Evolutionary conservation across 2,329 filamentous ascomycete species (phyloP).

Genomic region (Ascocoryne sarcoides): DNA sequence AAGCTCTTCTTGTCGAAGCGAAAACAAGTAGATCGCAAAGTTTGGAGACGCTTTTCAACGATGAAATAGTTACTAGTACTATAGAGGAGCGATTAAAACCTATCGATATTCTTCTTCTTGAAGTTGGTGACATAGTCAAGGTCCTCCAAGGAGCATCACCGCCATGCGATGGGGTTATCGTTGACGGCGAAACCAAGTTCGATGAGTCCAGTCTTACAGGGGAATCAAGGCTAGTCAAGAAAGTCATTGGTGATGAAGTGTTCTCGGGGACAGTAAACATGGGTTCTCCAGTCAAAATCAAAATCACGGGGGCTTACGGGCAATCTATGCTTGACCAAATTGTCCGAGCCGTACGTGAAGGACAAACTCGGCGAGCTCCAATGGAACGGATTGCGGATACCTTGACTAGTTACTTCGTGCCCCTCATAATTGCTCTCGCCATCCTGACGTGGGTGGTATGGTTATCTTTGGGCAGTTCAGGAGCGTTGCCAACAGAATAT

Average conservation of each 20-base stretch:
- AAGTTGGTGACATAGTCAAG: slow-evolving; percentile 64
- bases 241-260: slow-evolving; percentile 52
- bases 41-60: not conserved
- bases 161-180: slow-evolving; percentile 68
- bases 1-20: slow-evolving; percentile 58
- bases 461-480: slow-evolving; percentile 54
- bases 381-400: slow-evolving; percentile 67
- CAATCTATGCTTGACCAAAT: slow-evolving; percentile 74
- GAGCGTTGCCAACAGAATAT: slow-evolving; percentile 47
- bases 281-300: slow-evolving; percentile 50
- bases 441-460: slow-evolving; percentile 64
- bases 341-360: slow-evolving; percentile 66
- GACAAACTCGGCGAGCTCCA: slow-evolving; percentile 65
- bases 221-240: slow-evolving; percentile 60
- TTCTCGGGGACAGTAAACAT: slow-evolving; percentile 71
- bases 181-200: slow-evolving; percentile 57
- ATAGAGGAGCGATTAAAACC: slow-evolving; percentile 9
- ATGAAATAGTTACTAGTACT: not conserved
- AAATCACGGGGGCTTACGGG: slow-evolving; percentile 56
- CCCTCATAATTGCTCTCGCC: slow-evolving; percentile 59
- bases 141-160: slow-evolving; percentile 75
- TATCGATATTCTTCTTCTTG: slow-evolving; percentile 47
- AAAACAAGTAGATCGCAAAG: not conserved
- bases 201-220: slow-evolving; percentile 88
- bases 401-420: slow-evolving; percentile 70